Evolutionary conservation across 2,329 filamentous ascomycete genomes (phyloP).

Genomic region (Tolypocladium cylindrosporum): DNA sequence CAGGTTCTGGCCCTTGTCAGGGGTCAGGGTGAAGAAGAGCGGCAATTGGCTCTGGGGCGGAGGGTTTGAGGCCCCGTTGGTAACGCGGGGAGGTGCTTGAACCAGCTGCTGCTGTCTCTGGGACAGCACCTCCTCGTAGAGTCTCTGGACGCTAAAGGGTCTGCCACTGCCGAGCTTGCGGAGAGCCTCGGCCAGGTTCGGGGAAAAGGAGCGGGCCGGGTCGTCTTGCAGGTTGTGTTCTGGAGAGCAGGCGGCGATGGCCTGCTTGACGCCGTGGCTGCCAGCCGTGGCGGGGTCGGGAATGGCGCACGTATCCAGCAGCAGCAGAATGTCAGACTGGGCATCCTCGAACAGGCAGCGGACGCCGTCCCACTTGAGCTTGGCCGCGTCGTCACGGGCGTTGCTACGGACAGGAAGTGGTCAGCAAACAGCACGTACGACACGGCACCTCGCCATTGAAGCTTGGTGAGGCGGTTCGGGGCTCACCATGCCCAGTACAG

Average conservation of each 20-base stretch:
- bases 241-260: slow-evolving; percentile 47
- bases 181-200: slow-evolving; percentile 45
- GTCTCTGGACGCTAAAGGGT: slow-evolving; percentile 45
- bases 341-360: slow-evolving; percentile 53
- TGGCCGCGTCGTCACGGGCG: slow-evolving; percentile 45
- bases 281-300: slow-evolving; percentile 39
- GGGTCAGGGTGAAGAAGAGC: slow-evolving; percentile 45
- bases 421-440: background rate
- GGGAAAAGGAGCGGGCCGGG: slow-evolving; percentile 46
- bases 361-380: slow-evolving; percentile 54
- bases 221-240: slow-evolving; percentile 36
- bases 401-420: slow-evolving; percentile 35
- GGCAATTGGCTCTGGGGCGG: slow-evolving; percentile 29
- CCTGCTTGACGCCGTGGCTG: slow-evolving; percentile 49
- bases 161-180: slow-evolving; percentile 39
- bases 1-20: slow-evolving; percentile 41
- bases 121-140: slow-evolving; percentile 45
- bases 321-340: slow-evolving; percentile 50
- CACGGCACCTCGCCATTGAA: background rate
- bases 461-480: background rate
- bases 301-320: slow-evolving; percentile 53
- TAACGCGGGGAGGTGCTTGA: slow-evolving; percentile 26
- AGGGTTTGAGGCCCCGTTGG: slow-evolving; percentile 33
- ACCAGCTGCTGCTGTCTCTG: slow-evolving; percentile 34
- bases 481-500: slow-evolving; percentile 59